These are phyloP conservation scores for Phialophora chinensis DNA, from an alignment of 2,329 filamentous ascomycete species.

Conservation along the genomic window DNA sequence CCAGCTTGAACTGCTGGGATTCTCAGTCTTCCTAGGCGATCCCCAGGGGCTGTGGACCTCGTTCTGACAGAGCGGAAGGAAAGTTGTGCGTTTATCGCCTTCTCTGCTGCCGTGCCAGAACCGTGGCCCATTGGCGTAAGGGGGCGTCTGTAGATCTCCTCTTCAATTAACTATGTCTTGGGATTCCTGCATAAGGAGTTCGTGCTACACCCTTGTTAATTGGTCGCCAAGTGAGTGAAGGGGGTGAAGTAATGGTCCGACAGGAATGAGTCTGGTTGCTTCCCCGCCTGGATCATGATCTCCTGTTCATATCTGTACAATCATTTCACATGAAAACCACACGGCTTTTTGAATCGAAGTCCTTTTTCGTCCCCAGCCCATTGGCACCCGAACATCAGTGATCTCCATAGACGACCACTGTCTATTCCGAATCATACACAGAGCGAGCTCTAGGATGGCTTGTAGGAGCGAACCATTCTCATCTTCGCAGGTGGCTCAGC, in stretches of 20 bases:
- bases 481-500: constrained; percentile 32
- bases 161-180: too few relatives aligned
- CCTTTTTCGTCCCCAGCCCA: background rate
- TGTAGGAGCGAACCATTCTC: constrained; percentile 25
- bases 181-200: too few relatives aligned
- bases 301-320: background rate
- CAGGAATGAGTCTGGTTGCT: background rate
- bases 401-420: background rate
- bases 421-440: background rate
- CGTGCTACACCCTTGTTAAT: background rate
- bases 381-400: background rate
- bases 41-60: too few relatives aligned
- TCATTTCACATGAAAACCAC: background rate
- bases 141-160: too few relatives aligned
- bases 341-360: background rate
- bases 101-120: too few relatives aligned
- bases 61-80: too few relatives aligned
- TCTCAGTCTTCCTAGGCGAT: too few relatives aligned
- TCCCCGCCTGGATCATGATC: constrained; percentile 1
- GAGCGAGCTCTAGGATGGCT: background rate
- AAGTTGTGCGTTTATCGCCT: too few relatives aligned
- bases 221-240: background rate
- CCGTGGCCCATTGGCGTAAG: too few relatives aligned
- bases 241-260: background rate
- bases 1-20: too few relatives aligned